These are phyloP conservation scores for Brassica balearica DNA, from an alignment of 441 rosid species.

Conservation along the genomic window DNA sequence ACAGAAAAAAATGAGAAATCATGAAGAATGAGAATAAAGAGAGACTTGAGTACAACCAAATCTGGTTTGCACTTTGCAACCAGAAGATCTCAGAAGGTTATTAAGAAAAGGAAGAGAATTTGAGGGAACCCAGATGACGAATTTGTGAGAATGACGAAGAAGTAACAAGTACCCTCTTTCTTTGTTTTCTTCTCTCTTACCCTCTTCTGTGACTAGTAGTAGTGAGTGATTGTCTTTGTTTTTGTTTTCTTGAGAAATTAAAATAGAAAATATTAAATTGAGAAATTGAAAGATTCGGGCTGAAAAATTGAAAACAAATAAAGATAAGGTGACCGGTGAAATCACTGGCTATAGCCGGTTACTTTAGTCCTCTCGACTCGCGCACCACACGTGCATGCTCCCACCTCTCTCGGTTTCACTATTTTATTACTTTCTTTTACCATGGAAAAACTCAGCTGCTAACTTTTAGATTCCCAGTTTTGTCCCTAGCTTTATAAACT, in stretches of 20 bases:
- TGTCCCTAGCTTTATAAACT: constrained; percentile 19
- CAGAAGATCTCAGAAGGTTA: constrained; percentile 16
- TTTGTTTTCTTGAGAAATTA: constrained; percentile 3
- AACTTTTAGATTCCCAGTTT: constrained; percentile 12
- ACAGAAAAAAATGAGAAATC: constrained; percentile 24
- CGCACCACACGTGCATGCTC: constrained; percentile 64
- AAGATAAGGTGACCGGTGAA: constrained; percentile 49
- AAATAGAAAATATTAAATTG: not conserved
- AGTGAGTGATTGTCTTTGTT: constrained; percentile 46
- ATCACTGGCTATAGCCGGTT: constrained; percentile 54
- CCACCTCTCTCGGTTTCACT: constrained; percentile 36
- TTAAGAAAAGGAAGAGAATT: constrained; percentile 42
- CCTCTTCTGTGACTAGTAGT: constrained; percentile 35
- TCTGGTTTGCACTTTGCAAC: constrained; percentile 33
- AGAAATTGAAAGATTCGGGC: constrained; percentile 15
- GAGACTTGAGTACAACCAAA: constrained; percentile 35
- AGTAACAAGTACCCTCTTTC: constrained; percentile 40
- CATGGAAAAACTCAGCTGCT: constrained; percentile 16
- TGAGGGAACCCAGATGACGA: constrained; percentile 51
- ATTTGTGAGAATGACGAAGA: constrained; percentile 43
- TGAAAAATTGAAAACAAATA: constrained; percentile 30
- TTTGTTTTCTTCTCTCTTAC: constrained; percentile 39
- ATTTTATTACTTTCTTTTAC: constrained; percentile 14
- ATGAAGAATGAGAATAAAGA: constrained; percentile 29
- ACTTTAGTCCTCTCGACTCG: constrained; percentile 47